phyloP scores from a whole-genome alignment of 768 basidiomycete species.

The Pilatotrama ljubarskyi region DNA sequence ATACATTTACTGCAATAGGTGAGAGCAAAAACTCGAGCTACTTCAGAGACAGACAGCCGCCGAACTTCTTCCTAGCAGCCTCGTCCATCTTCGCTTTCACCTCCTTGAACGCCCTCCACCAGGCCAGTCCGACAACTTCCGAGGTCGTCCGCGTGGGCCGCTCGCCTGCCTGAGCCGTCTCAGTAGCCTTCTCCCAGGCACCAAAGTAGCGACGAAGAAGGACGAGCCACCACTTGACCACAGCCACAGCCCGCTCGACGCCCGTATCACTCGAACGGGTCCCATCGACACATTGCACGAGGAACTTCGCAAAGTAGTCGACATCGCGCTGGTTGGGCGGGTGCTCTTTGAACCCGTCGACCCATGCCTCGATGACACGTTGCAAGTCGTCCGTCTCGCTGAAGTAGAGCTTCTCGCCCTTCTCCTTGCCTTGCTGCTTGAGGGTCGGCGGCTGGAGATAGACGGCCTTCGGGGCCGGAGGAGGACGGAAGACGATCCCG shows the following conservation, averaged over 20 bases:
- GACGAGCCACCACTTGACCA: conserved; percentile 83
- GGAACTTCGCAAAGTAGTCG: conserved; percentile 69
- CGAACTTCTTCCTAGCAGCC: conserved; percentile 67
- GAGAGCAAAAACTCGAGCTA: conserved; percentile 25
- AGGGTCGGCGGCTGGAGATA: conserved; percentile 51
- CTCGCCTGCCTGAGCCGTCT: conserved; percentile 22
- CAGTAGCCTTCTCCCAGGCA: conserved; percentile 45
- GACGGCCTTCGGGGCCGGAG: conserved; percentile 58
- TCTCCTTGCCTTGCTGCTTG: conserved; percentile 52
- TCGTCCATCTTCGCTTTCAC: conserved; percentile 68
- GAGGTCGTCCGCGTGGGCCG: conserved; percentile 34
- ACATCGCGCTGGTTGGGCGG: conserved; percentile 76
- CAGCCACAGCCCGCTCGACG: conserved; percentile 65
- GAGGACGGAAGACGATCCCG: conserved; percentile 41
- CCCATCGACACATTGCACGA: conserved; percentile 68
- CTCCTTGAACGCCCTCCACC: conserved; percentile 80
- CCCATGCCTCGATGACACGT: conserved; percentile 72
- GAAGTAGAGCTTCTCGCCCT: conserved; percentile 57
- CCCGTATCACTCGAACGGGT: conserved; percentile 57
- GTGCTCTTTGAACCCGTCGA: conserved; percentile 56
- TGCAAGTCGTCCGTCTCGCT: conserved; percentile 74
- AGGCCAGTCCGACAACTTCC: conserved; percentile 57
- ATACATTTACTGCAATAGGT: too few species aligned
- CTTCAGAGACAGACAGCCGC: conserved; percentile 64
- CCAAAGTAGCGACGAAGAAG: conserved; percentile 67